Conservation (phyloP, 805 yeast genomes). For the Pichia nakasei region DNA sequence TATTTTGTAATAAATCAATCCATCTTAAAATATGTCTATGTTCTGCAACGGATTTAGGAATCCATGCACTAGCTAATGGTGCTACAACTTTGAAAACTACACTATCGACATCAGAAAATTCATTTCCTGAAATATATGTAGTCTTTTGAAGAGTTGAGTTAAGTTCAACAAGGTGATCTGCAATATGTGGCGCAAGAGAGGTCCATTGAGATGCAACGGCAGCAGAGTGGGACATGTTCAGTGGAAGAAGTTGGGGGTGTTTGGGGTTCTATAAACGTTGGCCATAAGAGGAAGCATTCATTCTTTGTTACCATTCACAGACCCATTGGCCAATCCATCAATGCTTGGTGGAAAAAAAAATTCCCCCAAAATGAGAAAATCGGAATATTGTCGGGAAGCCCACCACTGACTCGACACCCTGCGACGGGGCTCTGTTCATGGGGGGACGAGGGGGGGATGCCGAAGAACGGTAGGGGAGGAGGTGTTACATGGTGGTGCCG, state of each 20-base stretch:
- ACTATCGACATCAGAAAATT: constrained; percentile 64
- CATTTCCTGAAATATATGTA: constrained; percentile 64
- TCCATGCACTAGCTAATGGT: constrained; percentile 51
- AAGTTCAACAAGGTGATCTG: constrained; percentile 48
- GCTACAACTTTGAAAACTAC: constrained; percentile 57
- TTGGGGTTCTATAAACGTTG: too few species aligned
- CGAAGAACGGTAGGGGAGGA: too few species aligned
- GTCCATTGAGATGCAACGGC: constrained; percentile 58
- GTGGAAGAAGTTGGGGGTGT: neutral
- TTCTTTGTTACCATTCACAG: too few species aligned
- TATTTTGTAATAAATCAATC: constrained; percentile 79
- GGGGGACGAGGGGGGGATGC: too few species aligned
- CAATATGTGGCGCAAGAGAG: constrained; percentile 45
- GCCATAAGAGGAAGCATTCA: too few species aligned
- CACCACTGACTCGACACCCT: too few species aligned
- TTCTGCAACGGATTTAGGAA: constrained; percentile 41
- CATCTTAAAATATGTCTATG: constrained; percentile 87
- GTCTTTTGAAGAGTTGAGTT: constrained; percentile 60
- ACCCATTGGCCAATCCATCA: too few species aligned
- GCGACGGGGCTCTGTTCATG: too few species aligned
- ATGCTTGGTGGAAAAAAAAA: too few species aligned
- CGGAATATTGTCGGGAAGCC: too few species aligned
- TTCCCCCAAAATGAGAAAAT: too few species aligned
- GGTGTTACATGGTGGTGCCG: too few species aligned
- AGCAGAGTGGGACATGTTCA: neutral